Conservation (phyloP, 1,284 basidiomycete species). For the Rhodotorula sp. region DNA sequence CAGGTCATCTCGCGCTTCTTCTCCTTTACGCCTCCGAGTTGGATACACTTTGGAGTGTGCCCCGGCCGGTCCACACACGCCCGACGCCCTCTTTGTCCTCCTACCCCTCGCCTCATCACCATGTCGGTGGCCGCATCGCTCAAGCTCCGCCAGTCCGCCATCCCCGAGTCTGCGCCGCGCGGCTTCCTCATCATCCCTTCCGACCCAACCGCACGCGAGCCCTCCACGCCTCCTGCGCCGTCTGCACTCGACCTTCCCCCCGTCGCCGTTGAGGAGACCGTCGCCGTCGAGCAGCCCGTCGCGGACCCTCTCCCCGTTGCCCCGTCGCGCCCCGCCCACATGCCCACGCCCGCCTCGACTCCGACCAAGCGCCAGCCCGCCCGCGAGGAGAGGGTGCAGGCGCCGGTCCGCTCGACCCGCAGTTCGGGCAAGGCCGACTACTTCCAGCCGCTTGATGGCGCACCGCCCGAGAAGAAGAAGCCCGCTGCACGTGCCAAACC, state of each 20-base stretch:
- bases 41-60: background rate
- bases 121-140: constrained; percentile 1
- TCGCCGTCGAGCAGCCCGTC: background rate
- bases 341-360: background rate
- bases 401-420: constrained; percentile 18
- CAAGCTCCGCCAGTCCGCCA: background rate
- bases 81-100: background rate
- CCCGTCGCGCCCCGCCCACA: background rate
- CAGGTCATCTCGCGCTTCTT: no score
- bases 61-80: background rate
- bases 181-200: background rate
- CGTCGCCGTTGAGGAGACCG: no score
- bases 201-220: background rate
- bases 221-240: no score
- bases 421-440: constrained; percentile 9
- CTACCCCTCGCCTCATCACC: background rate
- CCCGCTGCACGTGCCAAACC: background rate
- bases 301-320: background rate
- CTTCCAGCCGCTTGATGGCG: constrained; percentile 19
- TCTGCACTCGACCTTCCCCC: background rate
- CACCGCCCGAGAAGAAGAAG: background rate
- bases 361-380: background rate
- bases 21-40: no score
- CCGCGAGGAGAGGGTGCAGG: no score
- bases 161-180: background rate